Percentiles rank a stretch among this genome's conserved stretches.
phyloP scores from a whole-genome alignment of 495 filamentous ascomycete species.

The Trichocladium uniseriatum region DNA sequence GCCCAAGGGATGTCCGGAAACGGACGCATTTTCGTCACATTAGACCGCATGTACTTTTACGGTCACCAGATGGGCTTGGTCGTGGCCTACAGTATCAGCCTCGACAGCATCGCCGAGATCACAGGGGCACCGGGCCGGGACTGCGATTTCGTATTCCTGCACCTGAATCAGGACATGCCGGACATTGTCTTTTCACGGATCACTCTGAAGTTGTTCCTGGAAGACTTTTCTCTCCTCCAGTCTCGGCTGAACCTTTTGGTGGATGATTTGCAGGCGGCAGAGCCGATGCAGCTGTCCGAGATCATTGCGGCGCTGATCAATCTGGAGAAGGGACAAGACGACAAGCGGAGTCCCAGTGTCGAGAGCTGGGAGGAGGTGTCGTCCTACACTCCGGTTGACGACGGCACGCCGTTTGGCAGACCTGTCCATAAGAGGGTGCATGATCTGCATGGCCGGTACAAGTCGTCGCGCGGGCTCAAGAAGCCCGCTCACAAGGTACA shows the following conservation, averaged over 20 bases:
- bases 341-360: constrained; percentile 56
- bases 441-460: constrained; percentile 45
- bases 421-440: constrained; percentile 35
- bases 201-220: constrained; percentile 85
- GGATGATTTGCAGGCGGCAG: constrained; percentile 58
- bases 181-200: constrained; percentile 59
- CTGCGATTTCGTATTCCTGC: constrained; percentile 87
- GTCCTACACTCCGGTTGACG: constrained; percentile 52
- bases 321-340: constrained; percentile 54
- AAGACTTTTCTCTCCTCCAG: constrained; percentile 74
- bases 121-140: constrained; percentile 83
- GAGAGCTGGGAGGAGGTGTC: constrained; percentile 93
- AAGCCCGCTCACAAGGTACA: constrained; percentile 68
- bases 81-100: constrained; percentile 61
- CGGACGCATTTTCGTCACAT: constrained; percentile 81
- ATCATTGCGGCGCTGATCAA: constrained; percentile 38
- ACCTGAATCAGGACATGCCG: constrained; percentile 56
- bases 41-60: constrained; percentile 85
- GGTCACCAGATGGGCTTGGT: constrained; percentile 90
- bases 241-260: constrained; percentile 75
- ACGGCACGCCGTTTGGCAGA: constrained; percentile 38
- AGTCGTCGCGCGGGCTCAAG: constrained; percentile 40
- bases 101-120: constrained; percentile 75
- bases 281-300: constrained; percentile 46
- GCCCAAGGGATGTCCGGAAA: constrained; percentile 37